Percentiles rank a stretch among this genome's conserved stretches.
Conservation (phyloP, 371 early-diverging fungal species). For the Mycotypha africana region DNA sequence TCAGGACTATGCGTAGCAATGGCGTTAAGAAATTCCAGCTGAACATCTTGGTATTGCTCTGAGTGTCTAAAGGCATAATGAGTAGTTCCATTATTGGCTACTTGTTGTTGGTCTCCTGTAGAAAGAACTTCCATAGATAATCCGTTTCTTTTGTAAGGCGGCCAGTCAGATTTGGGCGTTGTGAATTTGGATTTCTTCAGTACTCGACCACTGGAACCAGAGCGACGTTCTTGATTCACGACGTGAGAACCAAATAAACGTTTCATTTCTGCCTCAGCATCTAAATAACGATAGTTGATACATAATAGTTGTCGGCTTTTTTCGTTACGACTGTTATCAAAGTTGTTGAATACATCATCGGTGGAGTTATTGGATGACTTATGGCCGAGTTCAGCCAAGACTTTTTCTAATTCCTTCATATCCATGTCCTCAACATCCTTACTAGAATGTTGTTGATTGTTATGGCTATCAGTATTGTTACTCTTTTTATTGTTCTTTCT, state of each 20-base stretch:
- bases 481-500: conserved; percentile 54
- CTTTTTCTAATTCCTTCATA: conserved; percentile 59
- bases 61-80: conserved; percentile 68
- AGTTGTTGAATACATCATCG: not conserved
- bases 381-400: conserved; percentile 47
- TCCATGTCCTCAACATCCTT: conserved; percentile 45
- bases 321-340: conserved; percentile 7
- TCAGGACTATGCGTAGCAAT: conserved; percentile 76
- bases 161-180: conserved; percentile 76
- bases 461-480: conserved; percentile 7
- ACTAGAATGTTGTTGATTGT: not conserved
- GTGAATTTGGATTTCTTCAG: conserved; percentile 60
- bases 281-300: conserved; percentile 63
- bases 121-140: conserved; percentile 69
- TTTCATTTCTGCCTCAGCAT: conserved; percentile 86
- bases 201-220: conserved; percentile 31
- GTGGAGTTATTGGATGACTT: conserved; percentile 24
- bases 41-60: conserved; percentile 65
- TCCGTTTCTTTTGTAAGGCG: conserved; percentile 61
- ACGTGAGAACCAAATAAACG: conserved; percentile 85
- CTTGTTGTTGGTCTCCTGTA: too few species aligned
- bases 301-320: conserved; percentile 45
- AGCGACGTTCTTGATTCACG: conserved; percentile 52
- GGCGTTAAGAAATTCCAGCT: conserved; percentile 66
- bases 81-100: conserved; percentile 38